A percentile compares a stretch with the other conserved stretches of the same genome.
Conservation (phyloP, 768 basidiomycete genomes). For the Suillus clintonianus region DNA sequence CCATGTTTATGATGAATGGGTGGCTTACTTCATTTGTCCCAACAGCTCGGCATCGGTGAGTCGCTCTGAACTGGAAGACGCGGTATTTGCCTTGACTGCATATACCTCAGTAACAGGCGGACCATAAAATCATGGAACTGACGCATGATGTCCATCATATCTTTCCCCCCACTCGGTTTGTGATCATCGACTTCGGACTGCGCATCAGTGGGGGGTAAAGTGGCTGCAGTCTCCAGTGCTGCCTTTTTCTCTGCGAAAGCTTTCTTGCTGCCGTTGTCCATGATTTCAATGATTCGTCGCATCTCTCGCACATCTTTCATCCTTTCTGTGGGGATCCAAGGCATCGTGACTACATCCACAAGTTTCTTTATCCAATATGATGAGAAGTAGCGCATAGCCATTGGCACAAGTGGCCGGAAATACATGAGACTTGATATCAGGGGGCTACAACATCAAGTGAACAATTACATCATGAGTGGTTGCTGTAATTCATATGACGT, state of each 20-base stretch:
- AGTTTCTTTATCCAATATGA: background rate
- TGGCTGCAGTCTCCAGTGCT: conserved; percentile 6
- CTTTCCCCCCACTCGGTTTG: conserved; percentile 11
- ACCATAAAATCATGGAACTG: conserved; percentile 2
- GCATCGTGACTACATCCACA: background rate
- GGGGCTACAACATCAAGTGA: background rate
- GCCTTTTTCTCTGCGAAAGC: conserved; percentile 22
- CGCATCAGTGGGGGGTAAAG: background rate
- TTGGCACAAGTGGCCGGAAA: background rate
- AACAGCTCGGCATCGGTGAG: conserved; percentile 25
- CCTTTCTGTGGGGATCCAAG: background rate
- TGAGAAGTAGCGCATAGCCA: background rate
- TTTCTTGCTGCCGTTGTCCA: conserved; percentile 14
- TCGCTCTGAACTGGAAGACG: conserved; percentile 17
- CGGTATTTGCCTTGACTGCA: conserved; percentile 25
- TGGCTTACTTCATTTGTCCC: conserved; percentile 28
- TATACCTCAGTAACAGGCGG: background rate
- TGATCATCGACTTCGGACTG: conserved; percentile 10
- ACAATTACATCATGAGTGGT: background rate
- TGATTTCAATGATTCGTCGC: conserved; percentile 14
- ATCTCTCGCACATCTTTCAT: background rate
- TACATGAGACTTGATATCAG: background rate
- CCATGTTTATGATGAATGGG: background rate
- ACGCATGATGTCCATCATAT: conserved; percentile 34
- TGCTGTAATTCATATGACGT: background rate